Base-by-base conservation (phyloP, 805 yeast species). In the Sugiyamaella mastotermitis region DNA sequence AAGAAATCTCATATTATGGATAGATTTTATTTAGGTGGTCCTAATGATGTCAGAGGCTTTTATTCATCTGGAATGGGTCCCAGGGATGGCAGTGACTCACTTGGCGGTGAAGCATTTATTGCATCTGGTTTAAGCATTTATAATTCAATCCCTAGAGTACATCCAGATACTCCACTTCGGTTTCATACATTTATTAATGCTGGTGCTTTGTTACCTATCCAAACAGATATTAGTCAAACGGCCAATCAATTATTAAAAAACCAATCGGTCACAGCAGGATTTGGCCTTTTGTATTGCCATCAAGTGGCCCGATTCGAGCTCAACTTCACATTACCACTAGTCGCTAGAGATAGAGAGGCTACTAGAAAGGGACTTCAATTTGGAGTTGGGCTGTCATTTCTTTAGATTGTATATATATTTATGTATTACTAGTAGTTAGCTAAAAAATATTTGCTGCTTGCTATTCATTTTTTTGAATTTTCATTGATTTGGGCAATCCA, bases 11-110 rank as follows among this genome's bases (percentile, higher is more conserved):
- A 83, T 51, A 53, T 80, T 21, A 71, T 80, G 54, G 98, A 90
- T 58, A 72, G 83, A 47, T 90, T 88, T 56, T 84, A 79, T 52
- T 66, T 83, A 31, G 94, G 96, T 13, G 96, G 95, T 0, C 73
- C 78, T 10, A 71, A 77, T 38, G 81, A 80, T 38, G 75, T 86
- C 20, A 67, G 82, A 41, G 86, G 88, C 1, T 84, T 82, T 53
- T 67, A 73, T 23, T 64, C 71, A 37, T 80, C 80, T 63, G 75
- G 84, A 0, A 57, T 83, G 24, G 88, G 92, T 10, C 77, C 80
- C 1, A 66, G 76, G 41, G 76, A 73, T 38, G 59, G 61, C 3
- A 61, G 59, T 4, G 79, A 76, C 49, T 66, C 77, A 3, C 46
- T 77, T 3, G 95, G 95, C 4, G 95, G 94, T 5, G 73, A 75